Conservation (phyloP, 306 rosid species). For the Pyrus pyrifolia region DNA sequence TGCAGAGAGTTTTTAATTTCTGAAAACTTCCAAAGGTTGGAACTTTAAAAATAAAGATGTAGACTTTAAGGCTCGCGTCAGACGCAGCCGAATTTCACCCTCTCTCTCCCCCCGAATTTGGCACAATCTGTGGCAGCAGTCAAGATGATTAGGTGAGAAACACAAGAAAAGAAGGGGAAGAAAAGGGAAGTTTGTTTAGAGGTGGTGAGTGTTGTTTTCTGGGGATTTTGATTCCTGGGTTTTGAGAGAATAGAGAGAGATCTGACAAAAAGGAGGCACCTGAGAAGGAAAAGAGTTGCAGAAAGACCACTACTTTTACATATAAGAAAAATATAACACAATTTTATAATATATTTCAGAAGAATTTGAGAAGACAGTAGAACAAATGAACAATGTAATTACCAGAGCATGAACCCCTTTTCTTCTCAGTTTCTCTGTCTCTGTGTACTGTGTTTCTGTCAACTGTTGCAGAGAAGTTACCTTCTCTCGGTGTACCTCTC, state of each 20-base stretch:
- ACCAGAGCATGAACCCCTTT: not conserved
- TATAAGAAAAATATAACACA: not conserved
- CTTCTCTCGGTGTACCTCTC: not conserved
- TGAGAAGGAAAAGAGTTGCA: not conserved
- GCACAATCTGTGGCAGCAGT: not conserved
- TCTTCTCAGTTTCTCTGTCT: not conserved
- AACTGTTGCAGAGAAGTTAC: not conserved
- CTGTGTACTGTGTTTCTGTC: not conserved
- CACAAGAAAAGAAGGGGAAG: constrained; percentile 10
- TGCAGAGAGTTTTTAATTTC: not conserved
- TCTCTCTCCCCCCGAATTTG: not conserved
- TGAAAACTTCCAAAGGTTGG: not conserved
- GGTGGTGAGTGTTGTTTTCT: not conserved
- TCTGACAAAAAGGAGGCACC: constrained; percentile 39
- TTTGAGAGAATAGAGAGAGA: constrained; percentile 12
- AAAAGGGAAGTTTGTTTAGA: not conserved
- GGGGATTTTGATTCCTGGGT: constrained; percentile 16
- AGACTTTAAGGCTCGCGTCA: not conserved
- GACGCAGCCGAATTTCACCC: not conserved
- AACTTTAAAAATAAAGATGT: not conserved
- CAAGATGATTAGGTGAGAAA: not conserved
- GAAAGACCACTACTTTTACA: not conserved
- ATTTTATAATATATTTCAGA: not conserved
- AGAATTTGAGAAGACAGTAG: not conserved
- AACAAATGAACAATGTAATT: not conserved